Evolutionary conservation across 2,329 filamentous ascomycete genomes (phyloP), one percentile per base, ranked within the genome.

Genomic region (Fusarium ramigenum): DNA sequence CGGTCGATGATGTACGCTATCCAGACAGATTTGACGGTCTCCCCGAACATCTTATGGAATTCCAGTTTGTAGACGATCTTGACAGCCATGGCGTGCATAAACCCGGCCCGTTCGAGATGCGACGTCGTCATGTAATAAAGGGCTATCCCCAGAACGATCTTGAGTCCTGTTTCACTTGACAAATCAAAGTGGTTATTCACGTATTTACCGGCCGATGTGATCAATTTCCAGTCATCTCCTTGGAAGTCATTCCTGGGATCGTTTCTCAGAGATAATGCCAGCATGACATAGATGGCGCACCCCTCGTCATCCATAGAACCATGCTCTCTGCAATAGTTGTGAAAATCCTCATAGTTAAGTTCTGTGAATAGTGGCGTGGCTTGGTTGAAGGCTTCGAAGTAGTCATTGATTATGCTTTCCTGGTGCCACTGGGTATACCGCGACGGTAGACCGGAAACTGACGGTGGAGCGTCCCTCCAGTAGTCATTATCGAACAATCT

Each of bases 1-100:
- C 70, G 42, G 18, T 72, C 70, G 1, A 72, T 32, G 19, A 69
- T 72, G 9, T 72, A 72, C 4, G 70, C 61, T 11, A 72, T 64
- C 63, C 64, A 72, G 34, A 36, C 32, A 34, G 2, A 2, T 15
- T 34, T 34, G 32, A 8, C 32, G 32, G 14, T 15, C 32, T 34
- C 32, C 14, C 32, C 32, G 2, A 34, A 34, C 32, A 15, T 15
- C 8, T n/a, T 25, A 23, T 72, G 63, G 14, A 56, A 52, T 3
- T 37, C 53, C 1, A 71, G 15, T 5, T 37, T 34, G 34, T 72
- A 60, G 9, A 57, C 42, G 7, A 69, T 8, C 25, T 72, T 72
- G 10, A 72, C 68, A 4, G 70, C 60, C 9, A 21, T 72, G 1
- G 70, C 56, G 25, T 63, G n/a, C 19, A 72, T 2, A 7, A 62